These are phyloP conservation scores for Aspergillus latus DNA, from an alignment of 2,329 filamentous ascomycete species.

Conservation along the genomic window DNA sequence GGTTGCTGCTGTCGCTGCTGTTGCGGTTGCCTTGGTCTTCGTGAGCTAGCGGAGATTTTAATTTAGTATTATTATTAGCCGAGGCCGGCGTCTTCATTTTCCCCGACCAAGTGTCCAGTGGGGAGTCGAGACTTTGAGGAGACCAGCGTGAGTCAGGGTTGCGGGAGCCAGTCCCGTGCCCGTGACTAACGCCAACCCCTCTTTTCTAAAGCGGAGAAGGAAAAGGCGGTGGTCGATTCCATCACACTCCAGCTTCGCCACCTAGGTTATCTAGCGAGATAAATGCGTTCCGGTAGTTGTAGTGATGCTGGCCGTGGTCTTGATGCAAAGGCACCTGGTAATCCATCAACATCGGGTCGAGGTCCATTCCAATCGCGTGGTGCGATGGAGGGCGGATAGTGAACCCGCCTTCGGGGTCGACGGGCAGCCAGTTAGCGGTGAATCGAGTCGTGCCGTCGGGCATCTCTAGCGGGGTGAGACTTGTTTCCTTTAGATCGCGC, in stretches of 20 bases:
- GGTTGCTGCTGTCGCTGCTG: neutral
- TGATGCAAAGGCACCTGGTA: neutral
- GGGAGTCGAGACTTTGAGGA: neutral
- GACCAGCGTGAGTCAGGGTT: neutral
- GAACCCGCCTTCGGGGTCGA: conserved; percentile 31
- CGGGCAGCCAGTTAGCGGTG: conserved; percentile 34
- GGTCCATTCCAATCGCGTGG: neutral
- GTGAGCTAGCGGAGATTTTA: neutral
- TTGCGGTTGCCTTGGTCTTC: neutral
- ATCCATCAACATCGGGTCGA: neutral
- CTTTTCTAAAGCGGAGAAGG: neutral
- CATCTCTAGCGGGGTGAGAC: conserved; percentile 32
- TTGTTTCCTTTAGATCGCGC: conserved; percentile 1
- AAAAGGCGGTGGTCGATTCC: neutral
- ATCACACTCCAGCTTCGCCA: neutral
- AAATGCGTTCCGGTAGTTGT: conserved; percentile 17
- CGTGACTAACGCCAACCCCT: neutral
- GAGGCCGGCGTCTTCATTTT: neutral
- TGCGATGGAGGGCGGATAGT: conserved; percentile 24
- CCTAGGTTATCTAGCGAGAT: conserved; percentile 14
- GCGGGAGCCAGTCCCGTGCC: neutral
- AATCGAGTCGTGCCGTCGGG: conserved; percentile 33
- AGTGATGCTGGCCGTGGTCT: neutral
- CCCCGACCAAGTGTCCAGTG: neutral
- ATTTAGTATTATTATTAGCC: neutral